Base-by-base conservation (phyloP, 2,329 filamentous ascomycete genomes). In the Sporothrix euskadiensis region DNA sequence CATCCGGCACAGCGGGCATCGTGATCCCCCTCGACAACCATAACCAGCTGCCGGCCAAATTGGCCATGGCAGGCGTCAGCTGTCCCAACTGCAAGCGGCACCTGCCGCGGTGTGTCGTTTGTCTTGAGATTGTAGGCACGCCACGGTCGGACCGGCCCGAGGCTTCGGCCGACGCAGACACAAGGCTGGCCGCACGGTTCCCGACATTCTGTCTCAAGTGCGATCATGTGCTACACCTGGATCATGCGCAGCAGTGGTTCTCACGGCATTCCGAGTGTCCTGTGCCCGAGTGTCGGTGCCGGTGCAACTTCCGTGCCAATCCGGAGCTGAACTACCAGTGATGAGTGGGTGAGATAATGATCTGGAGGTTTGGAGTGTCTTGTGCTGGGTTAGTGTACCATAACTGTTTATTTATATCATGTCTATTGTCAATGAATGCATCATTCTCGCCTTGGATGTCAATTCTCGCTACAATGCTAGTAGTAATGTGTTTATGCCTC, bases 121-220 rank as follows among this genome's bases (percentile, higher is more conserved):
- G 90, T 76, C 84, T 92, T 73, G 88, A 91, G 80, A 85, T 90
- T 68, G 88, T 92, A 1, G 90, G 90, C 41, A 85, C 90, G 61
- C 88, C 89, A 72, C 85, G 89, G 61, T 89, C 88, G 44, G 88
- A 89, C 79, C 83, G 83, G 75, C 86, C 87, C 1, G 87, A 88
- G 78, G 82, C 84, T 71, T 84, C 84, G 59, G 80, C 83, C 7
- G 86, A 89, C 77, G 78, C 80, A 32, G 82, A 83, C 73, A 81
- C 82, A 61, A 80, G 82, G 77, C 81, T 85, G 80, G 85, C 86
- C 63, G 88, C 87, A 2, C 84, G 85, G 63, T 91, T 92, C 78
- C 88, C 89, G n/a, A 91, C 88, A 0, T 92, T 92, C 78, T 92
- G 90, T 75, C 83, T 92, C 59, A 86, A 86, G 76, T 92, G 90